Evolutionary conservation across 164 flowering plant genomes (phyloP).

Genomic region (Cinnamomum chago): DNA sequence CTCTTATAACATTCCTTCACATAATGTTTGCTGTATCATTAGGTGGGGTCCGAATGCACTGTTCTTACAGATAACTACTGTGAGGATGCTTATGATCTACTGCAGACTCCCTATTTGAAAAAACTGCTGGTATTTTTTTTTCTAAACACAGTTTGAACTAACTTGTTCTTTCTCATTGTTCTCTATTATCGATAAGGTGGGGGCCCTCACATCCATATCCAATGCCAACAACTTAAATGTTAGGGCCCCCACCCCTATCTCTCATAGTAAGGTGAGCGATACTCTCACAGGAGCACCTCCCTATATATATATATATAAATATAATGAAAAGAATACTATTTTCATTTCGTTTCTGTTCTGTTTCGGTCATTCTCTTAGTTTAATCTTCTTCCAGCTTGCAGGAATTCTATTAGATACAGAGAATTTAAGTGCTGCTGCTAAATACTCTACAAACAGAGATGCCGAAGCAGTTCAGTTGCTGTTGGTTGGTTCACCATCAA

Average conservation of each 20-base stretch:
- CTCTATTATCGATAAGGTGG: too few species aligned
- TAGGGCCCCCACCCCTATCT: too few species aligned
- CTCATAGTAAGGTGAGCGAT: too few species aligned
- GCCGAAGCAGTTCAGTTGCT: slow-evolving; percentile 70
- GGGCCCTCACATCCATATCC: too few species aligned
- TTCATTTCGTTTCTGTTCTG: not conserved
- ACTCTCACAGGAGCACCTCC: too few species aligned
- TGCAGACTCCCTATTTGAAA: slow-evolving; percentile 49
- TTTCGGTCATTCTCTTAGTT: slow-evolving; percentile 1
- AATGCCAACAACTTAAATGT: too few species aligned
- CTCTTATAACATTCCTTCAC: not conserved
- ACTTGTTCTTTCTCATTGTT: not conserved
- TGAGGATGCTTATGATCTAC: slow-evolving; percentile 75
- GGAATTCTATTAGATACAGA: slow-evolving; percentile 65
- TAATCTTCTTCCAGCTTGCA: slow-evolving; percentile 42
- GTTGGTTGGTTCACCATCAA: slow-evolving; percentile 53
- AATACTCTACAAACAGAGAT: slow-evolving; percentile 49
- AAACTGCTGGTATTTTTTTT: slow-evolving; percentile 46
- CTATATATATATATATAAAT: not conserved
- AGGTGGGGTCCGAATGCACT: slow-evolving; percentile 68
- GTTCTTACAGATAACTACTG: slow-evolving; percentile 75
- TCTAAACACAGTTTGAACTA: not conserved
- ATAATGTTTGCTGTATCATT: slow-evolving; percentile 5
- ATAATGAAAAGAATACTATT: not conserved
- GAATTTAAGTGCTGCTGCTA: slow-evolving; percentile 40